These are phyloP conservation scores for Carex myosuroides DNA, from an alignment of 176 grass and related monocot genomes.

Conservation along the genomic window DNA sequence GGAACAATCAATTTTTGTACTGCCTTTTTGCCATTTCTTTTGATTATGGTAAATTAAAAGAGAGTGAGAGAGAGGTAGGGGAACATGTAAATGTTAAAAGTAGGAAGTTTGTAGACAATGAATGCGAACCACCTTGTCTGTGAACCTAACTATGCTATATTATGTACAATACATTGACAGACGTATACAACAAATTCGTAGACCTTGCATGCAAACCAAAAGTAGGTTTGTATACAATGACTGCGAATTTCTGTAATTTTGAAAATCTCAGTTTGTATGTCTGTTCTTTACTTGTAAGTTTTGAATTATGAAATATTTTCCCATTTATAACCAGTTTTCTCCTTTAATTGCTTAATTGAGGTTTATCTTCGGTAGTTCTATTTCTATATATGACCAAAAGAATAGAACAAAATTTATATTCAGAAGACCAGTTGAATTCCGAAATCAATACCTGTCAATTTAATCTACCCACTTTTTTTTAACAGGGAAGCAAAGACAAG, in stretches of 20 bases:
- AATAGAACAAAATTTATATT: neutral
- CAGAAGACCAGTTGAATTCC: neutral
- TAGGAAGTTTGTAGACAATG: neutral
- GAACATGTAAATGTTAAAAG: neutral
- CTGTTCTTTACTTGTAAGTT: neutral
- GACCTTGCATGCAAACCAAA: neutral
- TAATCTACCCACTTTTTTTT: conserved; percentile 23
- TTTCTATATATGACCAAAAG: neutral
- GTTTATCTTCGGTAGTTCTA: neutral
- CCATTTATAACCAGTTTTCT: neutral
- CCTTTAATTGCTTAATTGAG: neutral
- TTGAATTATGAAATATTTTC: neutral
- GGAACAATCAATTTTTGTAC: neutral
- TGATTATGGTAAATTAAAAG: neutral
- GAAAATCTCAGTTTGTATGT: neutral
- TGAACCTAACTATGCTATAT: neutral
- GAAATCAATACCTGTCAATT: neutral
- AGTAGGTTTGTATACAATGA: neutral
- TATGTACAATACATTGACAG: neutral
- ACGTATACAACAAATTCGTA: neutral
- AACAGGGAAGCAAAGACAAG: conserved; percentile 81
- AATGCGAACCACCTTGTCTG: neutral
- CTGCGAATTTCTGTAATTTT: neutral
- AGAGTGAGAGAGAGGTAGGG: neutral
- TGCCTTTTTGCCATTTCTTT: neutral